Conservation (phyloP, 2,329 filamentous ascomycete genomes). For the Colletotrichum cordylinicola region DNA sequence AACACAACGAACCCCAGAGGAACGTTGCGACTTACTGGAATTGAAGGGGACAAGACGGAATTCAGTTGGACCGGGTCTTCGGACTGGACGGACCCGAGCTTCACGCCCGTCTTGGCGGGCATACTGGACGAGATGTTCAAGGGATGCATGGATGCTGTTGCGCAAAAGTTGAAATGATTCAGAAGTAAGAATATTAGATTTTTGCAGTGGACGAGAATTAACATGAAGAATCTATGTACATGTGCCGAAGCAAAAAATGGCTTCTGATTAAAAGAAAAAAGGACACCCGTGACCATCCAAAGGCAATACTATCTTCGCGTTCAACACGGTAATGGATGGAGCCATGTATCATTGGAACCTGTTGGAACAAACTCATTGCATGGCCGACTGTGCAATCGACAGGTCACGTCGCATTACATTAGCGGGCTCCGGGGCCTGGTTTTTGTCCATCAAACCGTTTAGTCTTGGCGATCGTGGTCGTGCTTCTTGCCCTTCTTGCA, state of each 20-base stretch:
- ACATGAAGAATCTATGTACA: background rate
- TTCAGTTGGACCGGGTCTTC: background rate
- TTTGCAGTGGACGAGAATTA: background rate
- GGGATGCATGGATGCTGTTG: background rate
- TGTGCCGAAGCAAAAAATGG: background rate
- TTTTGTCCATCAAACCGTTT: background rate
- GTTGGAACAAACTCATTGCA: background rate
- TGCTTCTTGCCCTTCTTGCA: constrained; percentile 8
- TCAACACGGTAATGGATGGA: background rate
- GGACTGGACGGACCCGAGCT: background rate
- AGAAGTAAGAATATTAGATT: background rate
- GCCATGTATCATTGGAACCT: background rate
- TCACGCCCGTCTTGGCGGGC: background rate
- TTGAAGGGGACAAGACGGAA: background rate
- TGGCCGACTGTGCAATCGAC: background rate
- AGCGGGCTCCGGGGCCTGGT: background rate
- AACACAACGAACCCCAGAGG: background rate
- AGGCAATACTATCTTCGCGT: background rate
- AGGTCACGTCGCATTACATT: background rate
- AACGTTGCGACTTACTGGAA: background rate
- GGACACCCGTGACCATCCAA: background rate
- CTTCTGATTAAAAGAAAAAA: background rate
- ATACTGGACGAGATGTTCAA: background rate
- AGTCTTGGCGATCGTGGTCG: background rate
- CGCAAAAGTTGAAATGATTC: background rate